Percentiles rank a stretch among this genome's conserved stretches.
Conservation (phyloP, 202 grass and related monocot species). For the Cymbopogon flexuosus region DNA sequence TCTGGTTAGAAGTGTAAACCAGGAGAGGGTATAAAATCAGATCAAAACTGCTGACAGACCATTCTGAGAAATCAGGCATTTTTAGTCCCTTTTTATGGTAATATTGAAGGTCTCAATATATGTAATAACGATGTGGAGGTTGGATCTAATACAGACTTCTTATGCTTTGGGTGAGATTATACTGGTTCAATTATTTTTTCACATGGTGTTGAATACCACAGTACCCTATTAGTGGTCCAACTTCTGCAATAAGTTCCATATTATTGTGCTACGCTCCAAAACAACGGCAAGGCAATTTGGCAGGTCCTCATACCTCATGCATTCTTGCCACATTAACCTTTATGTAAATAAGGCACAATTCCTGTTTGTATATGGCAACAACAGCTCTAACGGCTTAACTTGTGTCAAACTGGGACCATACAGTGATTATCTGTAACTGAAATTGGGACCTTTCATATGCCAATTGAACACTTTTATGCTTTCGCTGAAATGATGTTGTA, state of each 20-base stretch:
- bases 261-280: not conserved
- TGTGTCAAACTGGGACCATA: not conserved
- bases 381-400: not conserved
- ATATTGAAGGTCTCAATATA: not conserved
- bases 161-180: not conserved
- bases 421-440: slow-evolving; percentile 10
- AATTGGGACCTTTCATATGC: not conserved
- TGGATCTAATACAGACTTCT: not conserved
- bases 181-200: not conserved
- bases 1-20: not conserved
- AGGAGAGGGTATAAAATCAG: not conserved
- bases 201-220: not conserved
- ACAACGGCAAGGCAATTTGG: not conserved
- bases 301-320: not conserved
- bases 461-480: not conserved
- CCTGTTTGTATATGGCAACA: not conserved
- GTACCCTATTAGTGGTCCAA: not conserved
- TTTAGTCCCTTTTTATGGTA: not conserved
- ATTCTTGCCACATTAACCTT: not conserved
- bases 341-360: not conserved
- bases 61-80: not conserved
- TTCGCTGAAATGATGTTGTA: not conserved
- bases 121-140: not conserved
- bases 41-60: not conserved
- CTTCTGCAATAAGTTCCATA: not conserved